A percentile compares a stretch with the other conserved stretches of the same genome.
These are phyloP conservation scores for Austroboletus novae-zelandiae DNA, from an alignment of 1,284 basidiomycete species.

Conservation along the genomic window DNA sequence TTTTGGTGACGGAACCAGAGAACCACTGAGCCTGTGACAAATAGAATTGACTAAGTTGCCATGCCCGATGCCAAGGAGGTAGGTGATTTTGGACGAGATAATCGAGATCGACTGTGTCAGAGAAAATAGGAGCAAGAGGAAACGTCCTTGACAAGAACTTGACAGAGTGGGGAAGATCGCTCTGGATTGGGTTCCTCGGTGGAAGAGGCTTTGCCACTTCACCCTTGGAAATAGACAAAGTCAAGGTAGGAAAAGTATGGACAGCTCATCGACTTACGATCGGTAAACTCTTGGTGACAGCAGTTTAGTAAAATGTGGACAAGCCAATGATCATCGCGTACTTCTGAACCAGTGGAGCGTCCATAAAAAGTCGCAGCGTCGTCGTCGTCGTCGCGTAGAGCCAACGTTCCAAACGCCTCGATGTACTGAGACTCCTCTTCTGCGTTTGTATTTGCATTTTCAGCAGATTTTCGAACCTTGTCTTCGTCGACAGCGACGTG, in stretches of 20 bases:
- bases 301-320: conserved; percentile 1
- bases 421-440: conserved; percentile 50
- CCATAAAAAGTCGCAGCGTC: conserved; percentile 66
- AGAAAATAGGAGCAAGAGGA: conserved; percentile 43
- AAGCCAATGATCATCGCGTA: conserved; percentile 27
- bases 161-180: conserved; percentile 34
- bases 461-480: conserved; percentile 12
- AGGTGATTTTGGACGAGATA: conserved; percentile 48
- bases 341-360: conserved; percentile 62
- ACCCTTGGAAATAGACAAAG: conserved; percentile 16
- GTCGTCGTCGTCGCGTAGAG: conserved; percentile 53
- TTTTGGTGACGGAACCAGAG: conserved; percentile 61
- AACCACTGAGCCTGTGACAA: conserved; percentile 75
- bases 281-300: conserved; percentile 43
- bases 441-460: conserved; percentile 24
- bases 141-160: conserved; percentile 50
- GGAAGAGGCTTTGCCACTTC: conserved; percentile 15
- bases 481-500: conserved; percentile 50
- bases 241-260: not conserved
- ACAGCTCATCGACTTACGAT: conserved; percentile 40
- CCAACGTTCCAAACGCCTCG: conserved; percentile 62
- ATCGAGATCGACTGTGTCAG: conserved; percentile 40
- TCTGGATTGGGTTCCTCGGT: conserved; percentile 1
- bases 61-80: conserved; percentile 56
- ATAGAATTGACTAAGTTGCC: conserved; percentile 57